Percentiles rank a stretch among this genome's conserved stretches.
Evolutionary conservation across 495 filamentous ascomycete genomes (phyloP).

Genomic region (Filosporella fistucella): DNA sequence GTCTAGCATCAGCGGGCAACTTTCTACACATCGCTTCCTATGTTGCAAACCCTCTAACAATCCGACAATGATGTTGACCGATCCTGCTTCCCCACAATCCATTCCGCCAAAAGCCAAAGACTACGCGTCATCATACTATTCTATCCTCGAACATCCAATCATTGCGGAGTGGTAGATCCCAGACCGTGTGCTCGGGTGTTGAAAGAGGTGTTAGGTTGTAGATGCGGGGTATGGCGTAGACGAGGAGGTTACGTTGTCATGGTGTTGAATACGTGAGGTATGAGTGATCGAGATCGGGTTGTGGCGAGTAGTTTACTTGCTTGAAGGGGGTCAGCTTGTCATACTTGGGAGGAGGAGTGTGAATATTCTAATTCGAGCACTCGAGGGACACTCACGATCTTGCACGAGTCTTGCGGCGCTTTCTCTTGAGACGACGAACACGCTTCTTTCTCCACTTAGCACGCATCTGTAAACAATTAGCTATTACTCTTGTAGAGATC

Average conservation of each 20-base stretch:
- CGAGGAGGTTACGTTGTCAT: slow-evolving; percentile 29
- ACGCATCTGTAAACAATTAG: slow-evolving; percentile 72
- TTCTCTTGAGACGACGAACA: slow-evolving; percentile 94
- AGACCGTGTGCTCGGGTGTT: slow-evolving; percentile 19
- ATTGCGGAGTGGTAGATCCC: slow-evolving; percentile 22
- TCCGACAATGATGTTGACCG: slow-evolving; percentile 22
- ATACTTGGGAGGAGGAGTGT: not conserved
- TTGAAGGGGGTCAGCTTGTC: slow-evolving; percentile 34
- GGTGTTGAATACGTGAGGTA: slow-evolving; percentile 26
- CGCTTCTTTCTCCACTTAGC: slow-evolving; percentile 99
- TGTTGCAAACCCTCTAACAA: slow-evolving; percentile 24
- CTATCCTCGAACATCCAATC: slow-evolving; percentile 26
- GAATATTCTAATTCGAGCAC: not conserved
- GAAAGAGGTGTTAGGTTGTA: slow-evolving; percentile 27
- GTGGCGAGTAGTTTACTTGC: slow-evolving; percentile 69
- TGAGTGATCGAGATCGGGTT: slow-evolving; percentile 56
- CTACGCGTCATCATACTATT: slow-evolving; percentile 25
- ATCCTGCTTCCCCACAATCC: slow-evolving; percentile 24
- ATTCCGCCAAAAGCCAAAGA: slow-evolving; percentile 23
- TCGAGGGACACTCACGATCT: slow-evolving; percentile 61
- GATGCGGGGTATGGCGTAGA: slow-evolving; percentile 27
- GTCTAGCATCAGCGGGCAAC: slow-evolving; percentile 27
- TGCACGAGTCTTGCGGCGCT: slow-evolving; percentile 98
- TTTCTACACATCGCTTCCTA: slow-evolving; percentile 20
- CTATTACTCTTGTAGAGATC: too few relatives aligned